Conservation (phyloP, 495 filamentous ascomycete species). For the Clavariopsis aquatica region DNA sequence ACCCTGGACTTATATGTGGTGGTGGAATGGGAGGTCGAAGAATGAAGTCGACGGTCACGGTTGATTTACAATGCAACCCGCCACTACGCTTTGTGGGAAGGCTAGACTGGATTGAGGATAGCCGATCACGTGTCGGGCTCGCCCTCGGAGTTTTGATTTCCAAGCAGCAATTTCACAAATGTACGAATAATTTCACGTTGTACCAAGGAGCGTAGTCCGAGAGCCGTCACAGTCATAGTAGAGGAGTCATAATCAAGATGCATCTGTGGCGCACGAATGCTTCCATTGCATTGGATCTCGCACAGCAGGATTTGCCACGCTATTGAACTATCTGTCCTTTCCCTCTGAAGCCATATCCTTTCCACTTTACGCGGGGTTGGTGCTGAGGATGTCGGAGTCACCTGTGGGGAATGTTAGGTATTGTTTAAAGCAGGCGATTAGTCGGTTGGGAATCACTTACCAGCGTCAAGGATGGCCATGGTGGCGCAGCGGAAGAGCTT, state of each 20-base stretch:
- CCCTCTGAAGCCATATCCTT: background rate
- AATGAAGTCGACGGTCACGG: background rate
- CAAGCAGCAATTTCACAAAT: constrained; percentile 4
- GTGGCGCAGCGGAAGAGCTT: constrained; percentile 89
- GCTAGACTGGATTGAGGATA: constrained; percentile 20
- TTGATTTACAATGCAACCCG: constrained; percentile 20
- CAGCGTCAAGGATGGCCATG: constrained; percentile 93
- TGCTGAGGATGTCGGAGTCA: constrained; percentile 93
- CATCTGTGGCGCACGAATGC: constrained; percentile 6
- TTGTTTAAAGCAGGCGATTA: too few species aligned
- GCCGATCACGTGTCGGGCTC: constrained; percentile 3
- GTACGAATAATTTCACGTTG: background rate
- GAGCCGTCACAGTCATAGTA: constrained; percentile 18
- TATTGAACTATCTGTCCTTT: constrained; percentile 3
- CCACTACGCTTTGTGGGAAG: background rate
- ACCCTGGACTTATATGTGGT: constrained; percentile 30
- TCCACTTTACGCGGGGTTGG: constrained; percentile 58
- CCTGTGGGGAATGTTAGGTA: constrained; percentile 41
- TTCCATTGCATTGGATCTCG: constrained; percentile 22
- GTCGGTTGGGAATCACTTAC: constrained; percentile 6
- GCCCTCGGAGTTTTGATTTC: constrained; percentile 6
- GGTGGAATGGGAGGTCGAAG: background rate
- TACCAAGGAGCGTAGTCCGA: background rate
- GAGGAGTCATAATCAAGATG: background rate
- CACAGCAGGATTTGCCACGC: background rate